Conservation (phyloP, 176 grass and related monocot genomes). For the Metroxylon sagu region DNA sequence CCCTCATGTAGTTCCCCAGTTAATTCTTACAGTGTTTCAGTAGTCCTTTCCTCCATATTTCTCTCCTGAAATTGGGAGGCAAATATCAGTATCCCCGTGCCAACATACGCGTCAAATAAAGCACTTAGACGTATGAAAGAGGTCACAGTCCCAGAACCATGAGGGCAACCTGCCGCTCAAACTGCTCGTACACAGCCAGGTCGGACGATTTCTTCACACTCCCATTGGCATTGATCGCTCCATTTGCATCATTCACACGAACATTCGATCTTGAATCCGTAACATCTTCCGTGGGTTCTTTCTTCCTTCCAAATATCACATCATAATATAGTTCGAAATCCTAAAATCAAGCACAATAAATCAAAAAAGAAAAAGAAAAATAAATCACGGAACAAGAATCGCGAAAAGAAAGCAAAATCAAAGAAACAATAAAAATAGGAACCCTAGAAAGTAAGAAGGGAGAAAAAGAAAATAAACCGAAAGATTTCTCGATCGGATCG, state of each 20-base stretch:
- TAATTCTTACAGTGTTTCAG: conserved; percentile 48
- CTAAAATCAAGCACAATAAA: conserved; percentile 14
- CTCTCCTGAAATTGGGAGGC: conserved; percentile 34
- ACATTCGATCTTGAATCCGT: conserved; percentile 14
- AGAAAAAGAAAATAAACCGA: too few relatives aligned
- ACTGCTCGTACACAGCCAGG: conserved; percentile 88
- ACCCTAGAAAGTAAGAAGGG: too few relatives aligned
- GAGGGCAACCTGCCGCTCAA: conserved; percentile 54
- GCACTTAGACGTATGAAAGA: conserved; percentile 5
- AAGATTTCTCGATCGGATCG: too few relatives aligned
- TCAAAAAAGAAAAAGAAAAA: background rate
- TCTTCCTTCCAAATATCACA: conserved; percentile 61
- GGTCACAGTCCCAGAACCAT: background rate
- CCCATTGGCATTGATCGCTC: conserved; percentile 24
- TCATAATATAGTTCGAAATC: conserved; percentile 79
- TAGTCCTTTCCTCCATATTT: conserved; percentile 30
- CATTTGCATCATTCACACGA: conserved; percentile 8
- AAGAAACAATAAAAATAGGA: background rate
- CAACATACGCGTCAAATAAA: background rate
- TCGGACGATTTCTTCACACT: conserved; percentile 49
- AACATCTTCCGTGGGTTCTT: conserved; percentile 23
- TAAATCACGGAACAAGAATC: background rate
- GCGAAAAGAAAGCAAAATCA: background rate
- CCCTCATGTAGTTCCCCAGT: too few relatives aligned
- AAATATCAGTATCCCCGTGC: background rate